Conservation (phyloP, 2,329 filamentous ascomycete genomes). For the Talaromyces islandicus region DNA sequence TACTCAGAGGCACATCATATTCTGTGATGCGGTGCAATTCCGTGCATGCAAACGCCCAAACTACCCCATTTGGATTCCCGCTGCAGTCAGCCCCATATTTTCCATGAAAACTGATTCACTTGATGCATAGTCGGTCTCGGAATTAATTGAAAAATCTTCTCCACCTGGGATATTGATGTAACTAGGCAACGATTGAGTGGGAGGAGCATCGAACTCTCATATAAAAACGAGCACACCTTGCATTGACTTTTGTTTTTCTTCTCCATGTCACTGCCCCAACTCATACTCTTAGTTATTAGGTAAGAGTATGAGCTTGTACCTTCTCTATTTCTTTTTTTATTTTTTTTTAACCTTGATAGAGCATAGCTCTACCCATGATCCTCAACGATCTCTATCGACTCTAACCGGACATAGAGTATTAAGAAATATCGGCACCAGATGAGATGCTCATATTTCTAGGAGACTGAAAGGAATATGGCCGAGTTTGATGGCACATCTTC, state of each 20-base stretch:
- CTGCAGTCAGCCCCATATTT: not conserved
- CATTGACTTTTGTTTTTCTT: not conserved
- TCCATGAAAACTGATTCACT: not conserved
- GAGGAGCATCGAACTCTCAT: not conserved
- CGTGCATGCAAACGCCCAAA: not conserved
- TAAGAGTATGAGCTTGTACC: not conserved
- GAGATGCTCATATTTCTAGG: not conserved
- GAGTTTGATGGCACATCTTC: not conserved
- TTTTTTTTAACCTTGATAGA: not conserved
- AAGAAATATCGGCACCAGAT: not conserved
- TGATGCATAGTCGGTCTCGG: not conserved
- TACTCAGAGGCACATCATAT: not conserved
- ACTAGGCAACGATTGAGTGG: not conserved
- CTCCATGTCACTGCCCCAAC: not conserved
- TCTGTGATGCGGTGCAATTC: not conserved
- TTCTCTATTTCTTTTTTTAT: not conserved
- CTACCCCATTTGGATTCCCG: not conserved
- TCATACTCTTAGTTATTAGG: not conserved
- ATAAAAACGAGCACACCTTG: not conserved
- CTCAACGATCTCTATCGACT: no score
- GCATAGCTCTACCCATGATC: not conserved
- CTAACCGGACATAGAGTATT: not conserved
- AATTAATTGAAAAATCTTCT: not conserved
- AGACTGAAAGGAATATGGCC: not conserved
- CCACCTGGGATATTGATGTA: not conserved